Percentiles rank a stretch among this genome's conserved stretches.
Conservation (phyloP, 1,139 yeast genomes). For the Eremothecium coryli region DNA sequence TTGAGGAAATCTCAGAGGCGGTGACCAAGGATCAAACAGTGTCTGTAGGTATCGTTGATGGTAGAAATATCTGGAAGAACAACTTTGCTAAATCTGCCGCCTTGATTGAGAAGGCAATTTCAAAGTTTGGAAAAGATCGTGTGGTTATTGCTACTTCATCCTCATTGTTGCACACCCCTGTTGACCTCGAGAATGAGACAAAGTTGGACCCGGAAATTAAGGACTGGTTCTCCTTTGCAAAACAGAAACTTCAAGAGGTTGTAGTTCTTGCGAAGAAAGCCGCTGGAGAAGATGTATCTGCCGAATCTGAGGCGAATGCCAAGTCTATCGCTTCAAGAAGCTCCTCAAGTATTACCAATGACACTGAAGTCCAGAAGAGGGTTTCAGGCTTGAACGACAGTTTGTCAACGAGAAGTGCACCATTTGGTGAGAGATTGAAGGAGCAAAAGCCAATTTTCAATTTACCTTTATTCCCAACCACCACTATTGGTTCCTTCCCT, state of each 20-base stretch:
- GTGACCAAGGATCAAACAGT: slow-evolving; percentile 62
- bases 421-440: slow-evolving; percentile 79
- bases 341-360: slow-evolving; percentile 81
- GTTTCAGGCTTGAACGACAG: slow-evolving; percentile 71
- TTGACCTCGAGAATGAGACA: slow-evolving; percentile 83
- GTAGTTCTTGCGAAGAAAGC: slow-evolving; percentile 84
- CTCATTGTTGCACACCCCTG: slow-evolving; percentile 96
- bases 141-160: slow-evolving; percentile 92
- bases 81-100: slow-evolving; percentile 80
- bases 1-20: slow-evolving; percentile 67
- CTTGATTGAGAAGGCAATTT: slow-evolving; percentile 72
- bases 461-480: slow-evolving; percentile 98
- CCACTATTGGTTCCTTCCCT: slow-evolving; percentile 99
- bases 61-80: slow-evolving; percentile 99
- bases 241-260: slow-evolving; percentile 89
- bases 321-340: slow-evolving; percentile 78
- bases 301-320: slow-evolving; percentile 72
- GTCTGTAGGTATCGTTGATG: slow-evolving; percentile 95
- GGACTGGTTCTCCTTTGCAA: slow-evolving; percentile 98
- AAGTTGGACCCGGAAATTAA: slow-evolving; percentile 84
- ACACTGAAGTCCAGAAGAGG: slow-evolving; percentile 83
- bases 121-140: slow-evolving; percentile 78
- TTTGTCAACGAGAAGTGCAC: slow-evolving; percentile 73
- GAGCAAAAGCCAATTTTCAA: slow-evolving; percentile 82
- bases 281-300: slow-evolving; percentile 66